Conservation (phyloP, 495 filamentous ascomycete species). For the Tetracladium setigerum region DNA sequence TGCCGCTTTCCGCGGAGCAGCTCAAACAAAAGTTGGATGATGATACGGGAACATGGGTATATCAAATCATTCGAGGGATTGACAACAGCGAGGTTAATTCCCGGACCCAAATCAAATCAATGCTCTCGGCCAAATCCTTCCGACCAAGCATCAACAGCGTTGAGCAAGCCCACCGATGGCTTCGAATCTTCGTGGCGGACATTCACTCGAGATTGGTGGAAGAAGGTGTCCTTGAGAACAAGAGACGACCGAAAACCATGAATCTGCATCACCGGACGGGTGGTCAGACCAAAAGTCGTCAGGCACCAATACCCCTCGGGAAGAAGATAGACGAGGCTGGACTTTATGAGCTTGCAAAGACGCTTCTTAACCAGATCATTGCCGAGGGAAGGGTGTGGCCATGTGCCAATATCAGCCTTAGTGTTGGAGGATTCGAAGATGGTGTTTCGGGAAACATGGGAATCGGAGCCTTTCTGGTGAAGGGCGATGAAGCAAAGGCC, state of each 20-base stretch:
- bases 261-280: slow-evolving; percentile 72
- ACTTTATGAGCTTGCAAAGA: slow-evolving; percentile 73
- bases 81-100: slow-evolving; percentile 86
- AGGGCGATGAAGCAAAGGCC: slow-evolving; percentile 64
- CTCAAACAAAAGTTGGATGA: slow-evolving; percentile 74
- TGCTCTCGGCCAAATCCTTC: slow-evolving; percentile 97
- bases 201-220: slow-evolving; percentile 86
- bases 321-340: slow-evolving; percentile 59
- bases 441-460: slow-evolving; percentile 73
- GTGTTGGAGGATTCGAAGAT: slow-evolving; percentile 87
- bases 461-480: slow-evolving; percentile 77
- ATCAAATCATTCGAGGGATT: slow-evolving; percentile 76
- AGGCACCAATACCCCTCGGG: slow-evolving; percentile 70
- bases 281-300: slow-evolving; percentile 61
- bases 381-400: slow-evolving; percentile 79
- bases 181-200: slow-evolving; percentile 87
- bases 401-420: slow-evolving; percentile 75
- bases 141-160: slow-evolving; percentile 69
- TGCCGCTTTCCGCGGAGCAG: slow-evolving; percentile 66
- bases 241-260: slow-evolving; percentile 75
- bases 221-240: slow-evolving; percentile 86
- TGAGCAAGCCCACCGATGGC: slow-evolving; percentile 82
- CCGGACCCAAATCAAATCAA: slow-evolving; percentile 89
- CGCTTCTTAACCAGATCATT: slow-evolving; percentile 66
- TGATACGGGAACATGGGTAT: slow-evolving; percentile 83